Percentiles rank a stretch among this genome's conserved stretches.
Conservation (phyloP, 164 flowering plant genomes). For the Hamamelis virginiana region DNA sequence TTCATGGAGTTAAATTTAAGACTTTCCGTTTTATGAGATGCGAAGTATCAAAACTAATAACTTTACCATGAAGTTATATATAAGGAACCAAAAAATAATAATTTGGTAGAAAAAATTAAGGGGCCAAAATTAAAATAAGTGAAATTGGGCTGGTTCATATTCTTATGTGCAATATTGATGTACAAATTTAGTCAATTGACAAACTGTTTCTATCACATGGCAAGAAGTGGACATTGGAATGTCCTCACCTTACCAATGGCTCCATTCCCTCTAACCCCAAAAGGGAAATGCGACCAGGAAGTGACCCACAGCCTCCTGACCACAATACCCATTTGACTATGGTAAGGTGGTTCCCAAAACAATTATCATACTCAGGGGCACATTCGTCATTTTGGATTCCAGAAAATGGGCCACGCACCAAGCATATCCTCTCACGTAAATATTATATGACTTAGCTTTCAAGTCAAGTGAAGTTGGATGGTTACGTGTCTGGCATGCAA, state of each 20-base stretch:
- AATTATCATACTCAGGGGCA: neutral
- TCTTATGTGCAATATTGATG: too few species aligned
- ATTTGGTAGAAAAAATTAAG: too few species aligned
- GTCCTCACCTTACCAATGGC: constrained; percentile 32
- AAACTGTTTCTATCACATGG: neutral
- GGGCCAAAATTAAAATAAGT: too few species aligned
- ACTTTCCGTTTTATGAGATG: too few species aligned
- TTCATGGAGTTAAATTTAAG: too few species aligned
- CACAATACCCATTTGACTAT: constrained; percentile 10
- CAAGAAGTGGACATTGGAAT: constrained; percentile 7
- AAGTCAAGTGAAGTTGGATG: constrained; percentile 43
- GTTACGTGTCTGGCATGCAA: constrained; percentile 46
- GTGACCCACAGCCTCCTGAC: constrained; percentile 9
- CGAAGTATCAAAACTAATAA: too few species aligned
- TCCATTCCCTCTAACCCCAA: constrained; percentile 30
- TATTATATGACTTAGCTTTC: constrained; percentile 33
- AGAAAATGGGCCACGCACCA: neutral
- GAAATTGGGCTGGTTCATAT: too few species aligned
- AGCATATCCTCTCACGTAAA: too few species aligned
- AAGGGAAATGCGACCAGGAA: constrained; percentile 21
- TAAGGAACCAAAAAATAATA: too few species aligned
- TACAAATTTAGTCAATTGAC: neutral
- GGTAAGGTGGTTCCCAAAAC: neutral
- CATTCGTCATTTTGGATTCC: constrained; percentile 1
- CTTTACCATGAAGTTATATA: too few species aligned